These are phyloP conservation scores for Parafenestella ontariensis DNA, from an alignment of 2,329 filamentous ascomycete species.

Conservation along the genomic window DNA sequence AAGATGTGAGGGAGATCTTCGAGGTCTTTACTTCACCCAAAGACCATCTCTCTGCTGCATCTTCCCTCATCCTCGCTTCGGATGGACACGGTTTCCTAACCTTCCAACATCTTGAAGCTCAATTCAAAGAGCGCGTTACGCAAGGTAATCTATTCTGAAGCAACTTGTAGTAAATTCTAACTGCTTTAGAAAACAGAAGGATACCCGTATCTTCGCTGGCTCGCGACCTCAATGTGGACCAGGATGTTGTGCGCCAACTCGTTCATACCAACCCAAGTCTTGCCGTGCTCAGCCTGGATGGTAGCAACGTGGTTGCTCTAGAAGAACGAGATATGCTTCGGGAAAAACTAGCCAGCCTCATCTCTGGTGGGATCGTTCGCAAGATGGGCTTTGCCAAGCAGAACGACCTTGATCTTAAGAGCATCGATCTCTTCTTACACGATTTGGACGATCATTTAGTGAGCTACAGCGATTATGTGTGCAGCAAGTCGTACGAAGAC, in stretches of 20 bases:
- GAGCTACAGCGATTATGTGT: constrained; percentile 25
- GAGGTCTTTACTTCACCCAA: constrained; percentile 29
- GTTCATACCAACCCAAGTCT: constrained; percentile 21
- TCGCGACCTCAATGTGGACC: constrained; percentile 28
- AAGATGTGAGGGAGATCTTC: constrained; percentile 40
- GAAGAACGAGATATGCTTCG: constrained; percentile 25
- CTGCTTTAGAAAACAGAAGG: constrained; percentile 15
- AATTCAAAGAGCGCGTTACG: constrained; percentile 29
- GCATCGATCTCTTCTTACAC: constrained; percentile 28
- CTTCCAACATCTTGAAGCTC: constrained; percentile 20
- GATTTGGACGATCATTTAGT: constrained; percentile 15
- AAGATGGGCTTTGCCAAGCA: constrained; percentile 27
- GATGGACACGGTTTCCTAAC: constrained; percentile 39
- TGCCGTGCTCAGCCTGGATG: constrained; percentile 34
- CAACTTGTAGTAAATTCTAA: constrained; percentile 1
- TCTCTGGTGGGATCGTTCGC: constrained; percentile 18
- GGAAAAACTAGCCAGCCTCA: constrained; percentile 10
- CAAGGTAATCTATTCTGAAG: constrained; percentile 8
- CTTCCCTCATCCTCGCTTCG: constrained; percentile 27
- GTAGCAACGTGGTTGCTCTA: constrained; percentile 32
- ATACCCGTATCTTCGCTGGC: constrained; percentile 23
- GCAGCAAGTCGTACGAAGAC: constrained; percentile 22
- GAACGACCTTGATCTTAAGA: constrained; percentile 30
- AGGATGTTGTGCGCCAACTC: constrained; percentile 25
- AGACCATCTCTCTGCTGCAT: constrained; percentile 6